A percentile compares a stretch with the other conserved stretches of the same genome.
phyloP scores from a whole-genome alignment of 495 filamentous ascomycete species.

The Neurospora sp. region DNA sequence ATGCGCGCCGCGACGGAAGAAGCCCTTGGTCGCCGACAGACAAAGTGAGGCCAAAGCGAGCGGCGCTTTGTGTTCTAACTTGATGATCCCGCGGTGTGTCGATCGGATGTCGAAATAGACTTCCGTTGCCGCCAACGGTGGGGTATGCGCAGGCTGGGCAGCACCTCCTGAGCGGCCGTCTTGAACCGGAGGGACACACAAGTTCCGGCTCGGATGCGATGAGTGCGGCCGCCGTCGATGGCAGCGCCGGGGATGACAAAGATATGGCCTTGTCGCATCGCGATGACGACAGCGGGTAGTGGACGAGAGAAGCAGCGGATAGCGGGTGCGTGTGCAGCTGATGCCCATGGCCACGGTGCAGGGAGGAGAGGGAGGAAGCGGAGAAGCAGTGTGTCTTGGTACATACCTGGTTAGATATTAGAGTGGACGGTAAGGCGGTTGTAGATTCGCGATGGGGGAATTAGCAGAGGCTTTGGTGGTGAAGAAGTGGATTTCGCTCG shows the following conservation, averaged over 20 bases:
- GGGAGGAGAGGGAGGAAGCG: slow-evolving; percentile 6
- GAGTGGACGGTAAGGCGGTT: neutral
- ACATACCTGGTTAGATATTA: slow-evolving; percentile 19
- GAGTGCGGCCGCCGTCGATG: slow-evolving; percentile 1
- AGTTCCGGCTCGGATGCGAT: neutral
- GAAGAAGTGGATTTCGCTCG: slow-evolving; percentile 15
- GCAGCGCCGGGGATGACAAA: slow-evolving; percentile 4
- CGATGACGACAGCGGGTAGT: slow-evolving; percentile 27
- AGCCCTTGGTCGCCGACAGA: neutral
- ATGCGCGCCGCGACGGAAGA: neutral
- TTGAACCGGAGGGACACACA: neutral
- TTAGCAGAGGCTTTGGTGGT: slow-evolving; percentile 7
- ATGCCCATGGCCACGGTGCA: slow-evolving; percentile 1
- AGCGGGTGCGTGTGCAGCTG: neutral
- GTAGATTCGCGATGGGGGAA: neutral
- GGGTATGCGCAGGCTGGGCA: slow-evolving; percentile 20
- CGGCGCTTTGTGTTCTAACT: neutral
- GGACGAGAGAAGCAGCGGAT: neutral
- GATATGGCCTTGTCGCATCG: slow-evolving; percentile 18
- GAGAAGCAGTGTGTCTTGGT: slow-evolving; percentile 2
- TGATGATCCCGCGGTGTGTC: neutral
- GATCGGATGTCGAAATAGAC: slow-evolving; percentile 5
- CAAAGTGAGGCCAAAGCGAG: neutral
- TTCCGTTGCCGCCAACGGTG: slow-evolving; percentile 18
- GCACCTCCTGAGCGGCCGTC: slow-evolving; percentile 4